Evolutionary conservation across 108 stramenopile species (phyloP).

Genomic region (Pelagomonas calceolata): DNA sequence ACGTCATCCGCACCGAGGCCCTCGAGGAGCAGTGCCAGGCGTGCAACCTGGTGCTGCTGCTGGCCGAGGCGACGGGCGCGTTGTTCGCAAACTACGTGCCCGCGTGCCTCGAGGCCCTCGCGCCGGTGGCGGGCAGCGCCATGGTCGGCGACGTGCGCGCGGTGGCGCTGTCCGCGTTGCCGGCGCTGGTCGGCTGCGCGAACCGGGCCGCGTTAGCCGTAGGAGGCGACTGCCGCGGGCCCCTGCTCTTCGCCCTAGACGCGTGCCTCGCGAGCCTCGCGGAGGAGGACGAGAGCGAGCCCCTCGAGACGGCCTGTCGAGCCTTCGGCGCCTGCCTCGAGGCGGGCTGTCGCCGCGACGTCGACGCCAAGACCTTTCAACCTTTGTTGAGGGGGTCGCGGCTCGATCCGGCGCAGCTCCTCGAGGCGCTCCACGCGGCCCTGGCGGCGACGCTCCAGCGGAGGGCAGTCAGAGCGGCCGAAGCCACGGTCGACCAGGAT

Average conservation of each 20-base stretch:
- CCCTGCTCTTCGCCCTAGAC: neutral
- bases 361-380: neutral
- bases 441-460: neutral
- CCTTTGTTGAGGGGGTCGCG: too few species aligned
- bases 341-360: neutral
- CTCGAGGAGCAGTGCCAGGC: neutral
- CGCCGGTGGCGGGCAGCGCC: neutral
- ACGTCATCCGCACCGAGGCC: neutral
- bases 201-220: neutral
- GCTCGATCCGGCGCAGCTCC: neutral
- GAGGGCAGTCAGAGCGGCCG: neutral
- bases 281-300: neutral
- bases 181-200: neutral
- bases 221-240: too few species aligned
- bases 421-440: neutral
- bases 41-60: neutral
- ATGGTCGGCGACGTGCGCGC: neutral
- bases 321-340: neutral
- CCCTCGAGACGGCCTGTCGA: neutral
- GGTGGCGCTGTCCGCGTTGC: neutral
- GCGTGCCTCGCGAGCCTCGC: neutral
- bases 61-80: neutral
- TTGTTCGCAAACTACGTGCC: neutral
- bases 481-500: neutral
- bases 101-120: neutral